Percentiles rank a stretch among this genome's conserved stretches.
Evolutionary conservation across 2,329 filamentous ascomycete species (phyloP).

Genomic region (Fusarium pseudograminearum): DNA sequence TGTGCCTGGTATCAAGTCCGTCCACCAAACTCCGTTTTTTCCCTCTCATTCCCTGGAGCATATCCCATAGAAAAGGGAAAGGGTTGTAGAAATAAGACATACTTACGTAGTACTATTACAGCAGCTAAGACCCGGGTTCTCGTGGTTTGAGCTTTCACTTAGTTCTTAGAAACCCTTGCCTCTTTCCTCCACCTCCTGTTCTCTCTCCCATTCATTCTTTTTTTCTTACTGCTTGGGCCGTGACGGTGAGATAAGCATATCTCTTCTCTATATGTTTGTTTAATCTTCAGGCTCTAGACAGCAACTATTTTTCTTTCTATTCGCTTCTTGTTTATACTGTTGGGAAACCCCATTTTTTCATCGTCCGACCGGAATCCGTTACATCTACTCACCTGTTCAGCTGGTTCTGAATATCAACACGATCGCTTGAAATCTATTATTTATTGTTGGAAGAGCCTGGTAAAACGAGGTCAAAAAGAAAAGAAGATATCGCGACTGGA

Average conservation of each 20-base stretch:
- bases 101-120: slow-evolving; percentile 6
- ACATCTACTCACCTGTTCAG: slow-evolving; percentile 25
- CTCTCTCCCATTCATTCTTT: slow-evolving; percentile 11
- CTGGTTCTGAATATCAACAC: slow-evolving; percentile 40
- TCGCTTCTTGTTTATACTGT: slow-evolving; percentile 47
- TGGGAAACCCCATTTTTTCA: slow-evolving; percentile 6
- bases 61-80: background rate
- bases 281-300: slow-evolving; percentile 43
- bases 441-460: slow-evolving; percentile 6
- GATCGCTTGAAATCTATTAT: background rate
- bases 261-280: slow-evolving; percentile 32
- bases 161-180: slow-evolving; percentile 25
- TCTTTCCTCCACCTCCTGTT: background rate
- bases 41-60: background rate
- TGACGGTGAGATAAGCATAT: slow-evolving; percentile 38
- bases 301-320: slow-evolving; percentile 37
- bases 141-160: slow-evolving; percentile 6
- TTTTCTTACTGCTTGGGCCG: background rate
- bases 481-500: background rate
- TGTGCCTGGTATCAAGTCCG: slow-evolving; percentile 44
- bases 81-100: background rate
- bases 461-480: background rate
- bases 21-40: slow-evolving; percentile 35
- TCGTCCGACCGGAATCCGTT: background rate
- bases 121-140: slow-evolving; percentile 14